Conservation (phyloP, 257 asterid genomes). For the Salvia hispanica region DNA sequence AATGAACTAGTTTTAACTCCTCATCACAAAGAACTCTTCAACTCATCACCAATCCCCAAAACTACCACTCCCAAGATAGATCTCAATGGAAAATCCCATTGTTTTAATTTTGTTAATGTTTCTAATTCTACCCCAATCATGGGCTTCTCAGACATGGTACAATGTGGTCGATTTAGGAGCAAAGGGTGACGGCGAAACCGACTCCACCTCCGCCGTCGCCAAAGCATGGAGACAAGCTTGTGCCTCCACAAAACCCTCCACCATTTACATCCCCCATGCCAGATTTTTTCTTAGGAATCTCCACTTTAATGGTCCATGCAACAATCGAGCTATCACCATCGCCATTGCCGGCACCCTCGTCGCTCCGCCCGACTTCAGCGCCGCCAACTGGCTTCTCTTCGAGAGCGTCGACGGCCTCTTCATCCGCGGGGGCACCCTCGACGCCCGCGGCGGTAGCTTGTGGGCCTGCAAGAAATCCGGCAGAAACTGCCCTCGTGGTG, state of each 20-base stretch:
- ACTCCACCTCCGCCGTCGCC: slow-evolving; percentile 46
- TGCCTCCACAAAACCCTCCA: slow-evolving; percentile 42
- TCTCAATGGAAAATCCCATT: slow-evolving; percentile 17
- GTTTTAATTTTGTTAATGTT: background rate
- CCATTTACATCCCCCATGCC: slow-evolving; percentile 55
- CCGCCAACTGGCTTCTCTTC: slow-evolving; percentile 48
- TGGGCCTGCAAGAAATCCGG: slow-evolving; percentile 67
- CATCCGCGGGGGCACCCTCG: slow-evolving; percentile 57
- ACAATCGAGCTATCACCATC: slow-evolving; percentile 39
- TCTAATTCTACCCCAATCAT: slow-evolving; percentile 22
- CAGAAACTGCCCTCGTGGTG: slow-evolving; percentile 57
- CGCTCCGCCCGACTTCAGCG: slow-evolving; percentile 52
- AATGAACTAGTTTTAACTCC: no score
- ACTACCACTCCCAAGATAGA: slow-evolving; percentile 5
- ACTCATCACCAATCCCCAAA: slow-evolving; percentile 25
- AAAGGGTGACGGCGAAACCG: slow-evolving; percentile 43
- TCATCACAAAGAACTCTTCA: slow-evolving; percentile 19
- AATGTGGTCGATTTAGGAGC: slow-evolving; percentile 54
- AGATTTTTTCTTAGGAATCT: slow-evolving; percentile 37
- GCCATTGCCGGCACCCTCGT: slow-evolving; percentile 50
- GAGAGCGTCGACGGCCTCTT: slow-evolving; percentile 48
- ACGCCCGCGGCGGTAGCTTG: slow-evolving; percentile 54
- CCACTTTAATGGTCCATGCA: slow-evolving; percentile 54
- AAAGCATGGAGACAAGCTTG: slow-evolving; percentile 70
- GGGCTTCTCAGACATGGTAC: slow-evolving; percentile 25